phyloP scores from a whole-genome alignment of 768 basidiomycete species.

The Baorangia bicolor region DNA sequence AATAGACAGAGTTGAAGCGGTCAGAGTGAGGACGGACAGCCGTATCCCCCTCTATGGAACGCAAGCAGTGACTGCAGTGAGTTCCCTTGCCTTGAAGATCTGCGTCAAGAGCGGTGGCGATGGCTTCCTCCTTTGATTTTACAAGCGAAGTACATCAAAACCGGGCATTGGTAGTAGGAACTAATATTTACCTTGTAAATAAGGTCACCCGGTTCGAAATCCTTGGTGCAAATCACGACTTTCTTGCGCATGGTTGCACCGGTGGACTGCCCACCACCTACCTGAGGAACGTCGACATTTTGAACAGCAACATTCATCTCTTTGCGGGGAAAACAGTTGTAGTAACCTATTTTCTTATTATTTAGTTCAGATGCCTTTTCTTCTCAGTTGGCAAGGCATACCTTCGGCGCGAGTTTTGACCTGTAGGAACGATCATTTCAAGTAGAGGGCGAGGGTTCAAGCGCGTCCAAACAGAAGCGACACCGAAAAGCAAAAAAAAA shows the following conservation, averaged over 20 bases:
- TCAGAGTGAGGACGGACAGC: constrained; percentile 49
- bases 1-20: constrained; percentile 61
- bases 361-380: constrained; percentile 16
- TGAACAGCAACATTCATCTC: constrained; percentile 66
- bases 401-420: constrained; percentile 71
- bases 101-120: constrained; percentile 66
- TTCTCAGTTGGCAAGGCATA: constrained; percentile 44
- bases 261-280: constrained; percentile 11
- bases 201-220: constrained; percentile 66
- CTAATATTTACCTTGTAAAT: constrained; percentile 64
- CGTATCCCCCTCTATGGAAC: constrained; percentile 47
- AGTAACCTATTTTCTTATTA: constrained; percentile 57
- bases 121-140: constrained; percentile 63
- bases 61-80: constrained; percentile 74
- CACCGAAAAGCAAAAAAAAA: constrained; percentile 33
- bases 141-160: constrained; percentile 7
- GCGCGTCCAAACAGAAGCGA: constrained; percentile 13
- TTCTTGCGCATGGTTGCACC: constrained; percentile 40
- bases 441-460: constrained; percentile 8
- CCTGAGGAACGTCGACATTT: constrained; percentile 26
- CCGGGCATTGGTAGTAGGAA: background rate
- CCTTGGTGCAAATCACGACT: constrained; percentile 61
- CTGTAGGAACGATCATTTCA: constrained; percentile 38
- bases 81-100: constrained; percentile 69
- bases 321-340: constrained; percentile 72